Evolutionary conservation across 768 basidiomycete species (phyloP).

Genomic region (Trametes cinnabarina): DNA sequence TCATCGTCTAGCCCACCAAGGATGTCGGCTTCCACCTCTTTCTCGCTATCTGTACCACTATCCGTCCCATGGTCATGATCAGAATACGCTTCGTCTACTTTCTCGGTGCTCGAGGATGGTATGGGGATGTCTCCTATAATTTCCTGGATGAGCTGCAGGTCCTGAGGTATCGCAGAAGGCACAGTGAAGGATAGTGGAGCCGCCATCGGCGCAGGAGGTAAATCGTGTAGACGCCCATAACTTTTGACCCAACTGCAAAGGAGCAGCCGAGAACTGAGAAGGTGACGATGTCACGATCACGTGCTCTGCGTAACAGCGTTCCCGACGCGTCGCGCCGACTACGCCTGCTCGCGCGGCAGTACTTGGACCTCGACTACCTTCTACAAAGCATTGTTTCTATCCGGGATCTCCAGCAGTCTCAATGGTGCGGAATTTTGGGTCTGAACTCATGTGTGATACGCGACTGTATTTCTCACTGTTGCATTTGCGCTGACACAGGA

Average conservation of each 20-base stretch:
- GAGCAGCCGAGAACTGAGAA: no score
- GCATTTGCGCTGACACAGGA: no score
- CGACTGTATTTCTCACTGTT: no score
- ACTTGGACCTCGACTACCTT: no score
- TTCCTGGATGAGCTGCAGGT: constrained; percentile 71
- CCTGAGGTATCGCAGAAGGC: constrained; percentile 65
- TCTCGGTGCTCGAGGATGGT: constrained; percentile 8
- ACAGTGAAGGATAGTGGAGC: constrained; percentile 46
- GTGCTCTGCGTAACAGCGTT: background rate
- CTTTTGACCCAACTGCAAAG: no score
- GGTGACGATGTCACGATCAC: background rate
- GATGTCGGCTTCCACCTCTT: constrained; percentile 70
- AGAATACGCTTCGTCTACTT: background rate
- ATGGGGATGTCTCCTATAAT: constrained; percentile 44
- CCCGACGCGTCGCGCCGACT: background rate
- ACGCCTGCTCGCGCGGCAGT: no score
- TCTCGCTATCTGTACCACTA: constrained; percentile 58
- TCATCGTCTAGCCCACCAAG: constrained; percentile 41
- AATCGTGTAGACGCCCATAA: background rate
- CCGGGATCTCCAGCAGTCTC: no score
- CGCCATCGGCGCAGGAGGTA: constrained; percentile 8
- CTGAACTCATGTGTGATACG: no score
- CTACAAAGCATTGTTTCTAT: no score
- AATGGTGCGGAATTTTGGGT: no score
- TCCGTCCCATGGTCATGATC: constrained; percentile 42